These are phyloP conservation scores for Kazachstania sp. DNA, from an alignment of 1,139 yeast genomes.

Conservation along the genomic window DNA sequence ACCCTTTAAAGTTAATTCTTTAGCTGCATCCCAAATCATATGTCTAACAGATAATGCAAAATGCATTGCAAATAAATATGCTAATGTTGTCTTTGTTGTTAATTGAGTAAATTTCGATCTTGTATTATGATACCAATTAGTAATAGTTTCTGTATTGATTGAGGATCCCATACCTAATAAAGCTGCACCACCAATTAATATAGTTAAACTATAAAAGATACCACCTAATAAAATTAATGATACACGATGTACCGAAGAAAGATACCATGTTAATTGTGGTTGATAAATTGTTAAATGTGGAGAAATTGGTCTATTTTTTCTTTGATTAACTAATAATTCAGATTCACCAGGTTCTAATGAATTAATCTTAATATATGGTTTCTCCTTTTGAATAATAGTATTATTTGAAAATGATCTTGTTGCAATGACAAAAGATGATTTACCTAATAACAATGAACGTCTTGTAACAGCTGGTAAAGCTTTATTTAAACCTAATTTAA, in stretches of 20 bases:
- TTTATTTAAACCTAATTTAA: slow-evolving; percentile 4
- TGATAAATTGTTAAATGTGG: slow-evolving; percentile 87
- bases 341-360: slow-evolving; percentile 7
- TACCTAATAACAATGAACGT: neutral
- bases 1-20: slow-evolving; percentile 69
- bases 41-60: slow-evolving; percentile 83
- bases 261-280: slow-evolving; percentile 77
- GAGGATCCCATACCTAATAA: slow-evolving; percentile 46
- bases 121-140: slow-evolving; percentile 40
- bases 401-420: neutral
- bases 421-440: neutral
- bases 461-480: neutral
- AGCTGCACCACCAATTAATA: slow-evolving; percentile 66
- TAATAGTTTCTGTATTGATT: slow-evolving; percentile 54
- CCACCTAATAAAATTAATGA: slow-evolving; percentile 79
- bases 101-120: slow-evolving; percentile 58
- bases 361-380: slow-evolving; percentile 1
- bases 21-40: slow-evolving; percentile 83
- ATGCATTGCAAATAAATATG: slow-evolving; percentile 85
- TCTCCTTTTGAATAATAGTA: neutral
- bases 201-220: slow-evolving; percentile 68
- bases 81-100: slow-evolving; percentile 57
- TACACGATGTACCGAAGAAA: slow-evolving; percentile 80
- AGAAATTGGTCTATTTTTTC: slow-evolving; percentile 80
- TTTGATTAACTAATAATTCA: slow-evolving; percentile 52